phyloP scores from a whole-genome alignment of 2,329 filamentous ascomycete species.

The Pseudogymnoascus sp. region DNA sequence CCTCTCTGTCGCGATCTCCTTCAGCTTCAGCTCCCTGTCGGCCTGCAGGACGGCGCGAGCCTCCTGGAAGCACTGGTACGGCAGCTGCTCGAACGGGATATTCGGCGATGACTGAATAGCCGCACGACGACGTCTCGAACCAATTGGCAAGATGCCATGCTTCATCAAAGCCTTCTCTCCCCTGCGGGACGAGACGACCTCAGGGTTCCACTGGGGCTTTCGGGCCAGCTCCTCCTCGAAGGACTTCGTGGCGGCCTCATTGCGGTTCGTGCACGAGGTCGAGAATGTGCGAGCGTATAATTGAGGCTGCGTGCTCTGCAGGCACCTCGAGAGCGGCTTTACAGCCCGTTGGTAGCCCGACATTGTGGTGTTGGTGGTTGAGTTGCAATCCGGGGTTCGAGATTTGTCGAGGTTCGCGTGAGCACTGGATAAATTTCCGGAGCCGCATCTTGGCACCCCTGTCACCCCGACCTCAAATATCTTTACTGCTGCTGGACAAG shows the following conservation, averaged over 20 bases:
- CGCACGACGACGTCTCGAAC: slow-evolving; percentile 75
- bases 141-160: slow-evolving; percentile 63
- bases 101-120: slow-evolving; percentile 61
- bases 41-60: slow-evolving; percentile 73
- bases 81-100: slow-evolving; percentile 78
- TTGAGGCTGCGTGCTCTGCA: slow-evolving; percentile 35
- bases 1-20: slow-evolving; percentile 60
- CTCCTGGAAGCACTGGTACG: slow-evolving; percentile 97
- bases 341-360: slow-evolving; percentile 52
- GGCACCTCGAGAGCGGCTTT: slow-evolving; percentile 48
- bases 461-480: slow-evolving; percentile 14
- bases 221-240: slow-evolving; percentile 29
- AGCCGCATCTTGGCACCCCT: slow-evolving; percentile 11
- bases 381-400: background rate
- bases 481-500: slow-evolving; percentile 14
- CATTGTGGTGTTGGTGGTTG: slow-evolving; percentile 35
- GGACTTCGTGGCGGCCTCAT: slow-evolving; percentile 27
- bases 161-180: slow-evolving; percentile 63
- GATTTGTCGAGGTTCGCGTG: slow-evolving; percentile 6
- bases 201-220: slow-evolving; percentile 51
- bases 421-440: slow-evolving; percentile 20
- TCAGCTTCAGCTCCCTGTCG: slow-evolving; percentile 75
- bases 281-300: slow-evolving; percentile 15
- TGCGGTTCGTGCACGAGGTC: slow-evolving; percentile 30
- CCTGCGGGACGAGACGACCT: slow-evolving; percentile 55